Base-by-base conservation (phyloP, 1,284 basidiomycete species). In the Cutaneotrichosporon arboriforme region DNA sequence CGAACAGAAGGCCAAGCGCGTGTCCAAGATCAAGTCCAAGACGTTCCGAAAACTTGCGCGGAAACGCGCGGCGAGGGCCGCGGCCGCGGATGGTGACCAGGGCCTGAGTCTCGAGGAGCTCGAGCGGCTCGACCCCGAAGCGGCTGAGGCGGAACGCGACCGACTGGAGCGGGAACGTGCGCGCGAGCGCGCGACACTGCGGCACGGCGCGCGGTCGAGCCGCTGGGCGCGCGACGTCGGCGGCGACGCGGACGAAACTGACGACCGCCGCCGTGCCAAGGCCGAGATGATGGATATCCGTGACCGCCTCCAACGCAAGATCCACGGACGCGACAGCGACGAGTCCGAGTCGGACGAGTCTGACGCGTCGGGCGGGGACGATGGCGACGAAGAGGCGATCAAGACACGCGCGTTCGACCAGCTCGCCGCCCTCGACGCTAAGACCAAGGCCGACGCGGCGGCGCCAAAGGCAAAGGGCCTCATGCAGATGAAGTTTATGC, bases 11-110 rank as follows among this genome's bases (percentile, higher is more conserved):
- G 90, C 91, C 10, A 90, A 88, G 67, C 84, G 93, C 12, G 81
- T 96, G 9, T 84, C 86, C 37, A 97, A 96, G 77, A 97, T 98
- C 77, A 97, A 98, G 80, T 88, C 85, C 73, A 97, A 94, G 75
- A 84, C 90, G 4, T 97, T 90, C 70, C 81, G 92, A 36, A 86
- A 88, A 63, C 81, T 97, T 45, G 84, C 85, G 65, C 81, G 90
- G 70, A 90, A 88, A 72, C 59, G 85, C 84, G 73, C 81, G 78
- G 61, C 85, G 83, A 66, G 82, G 80, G 63, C 70, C 81, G 41
- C 80, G 61, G 76, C 77, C 67, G 50, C 46, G 17, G 49, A 31
- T n/a, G 60, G 79, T 77, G 73, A 65, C 35, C 60, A 64, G 8
- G 68, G 64, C 18, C 22, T 60, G 13, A 33, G 36, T 10, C 74